A percentile compares a stretch with the other conserved stretches of the same genome.
phyloP scores from a whole-genome alignment of 176 grass and related monocot species.

The Oryza australiensis region DNA sequence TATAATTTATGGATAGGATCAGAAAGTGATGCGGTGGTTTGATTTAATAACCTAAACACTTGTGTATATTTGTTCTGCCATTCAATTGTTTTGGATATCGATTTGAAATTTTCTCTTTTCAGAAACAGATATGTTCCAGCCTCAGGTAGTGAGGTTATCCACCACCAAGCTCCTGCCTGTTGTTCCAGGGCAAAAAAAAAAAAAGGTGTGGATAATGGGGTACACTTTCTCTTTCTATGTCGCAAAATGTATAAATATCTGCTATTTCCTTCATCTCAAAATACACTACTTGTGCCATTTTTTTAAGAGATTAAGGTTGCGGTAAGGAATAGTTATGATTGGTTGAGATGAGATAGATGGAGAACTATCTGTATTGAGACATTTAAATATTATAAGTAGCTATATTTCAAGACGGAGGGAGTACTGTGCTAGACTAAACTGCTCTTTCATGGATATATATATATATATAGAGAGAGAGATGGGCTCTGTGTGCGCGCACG shows the following conservation, averaged over 20 bases:
- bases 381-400: no score
- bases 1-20: slow-evolving; percentile 14
- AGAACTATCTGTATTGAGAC: no score
- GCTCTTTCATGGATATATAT: not conserved
- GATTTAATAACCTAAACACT: not conserved
- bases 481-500: no score
- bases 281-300: no score
- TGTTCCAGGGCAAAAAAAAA: not conserved
- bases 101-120: not conserved
- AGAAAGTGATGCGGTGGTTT: slow-evolving; percentile 8
- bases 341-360: no score
- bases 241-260: not conserved
- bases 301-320: no score
- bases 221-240: not conserved
- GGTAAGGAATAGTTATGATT: no score
- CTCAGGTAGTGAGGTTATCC: no score
- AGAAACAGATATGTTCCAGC: not conserved
- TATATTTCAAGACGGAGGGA: no score
- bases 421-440: not conserved
- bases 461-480: no score
- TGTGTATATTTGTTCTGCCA: not conserved
- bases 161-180: not conserved
- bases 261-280: no score
- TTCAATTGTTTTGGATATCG: not conserved
- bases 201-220: not conserved